Base-by-base conservation (phyloP, 495 filamentous ascomycete species). In the Neurospora sp. region DNA sequence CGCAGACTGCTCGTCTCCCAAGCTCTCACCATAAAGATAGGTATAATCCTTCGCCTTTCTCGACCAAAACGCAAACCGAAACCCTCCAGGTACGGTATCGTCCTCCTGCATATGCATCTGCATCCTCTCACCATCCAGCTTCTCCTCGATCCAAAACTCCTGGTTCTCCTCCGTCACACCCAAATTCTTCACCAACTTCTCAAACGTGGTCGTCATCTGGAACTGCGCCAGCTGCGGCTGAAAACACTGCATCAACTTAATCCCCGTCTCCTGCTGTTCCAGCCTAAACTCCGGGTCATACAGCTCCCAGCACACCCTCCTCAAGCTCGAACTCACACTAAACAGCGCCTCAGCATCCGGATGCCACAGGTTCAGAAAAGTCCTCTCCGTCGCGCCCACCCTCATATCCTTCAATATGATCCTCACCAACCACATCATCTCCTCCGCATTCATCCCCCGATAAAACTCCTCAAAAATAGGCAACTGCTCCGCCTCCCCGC, bases 331-430 rank as follows among this genome's bases (percentile, higher is more conserved):
- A 3, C 9, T 12, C 17, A 98, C 91, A 74, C 91, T 97, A 82
- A 96, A 98, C 22, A 98, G 82, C 48, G 86, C 90, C 79, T 96
- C 95, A 1, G 91, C 96, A 80, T 98, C 94, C 0, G 93, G 93
- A 81, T 99, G 96, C 94, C 94, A 98, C 68, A 94, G 82, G 41
- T 94, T 87, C 72, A 99, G 89, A 74, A 98, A 88, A 0, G 96
- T 97, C 79, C 93, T 92, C 82, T 98, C 96, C 1, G 94, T 94
- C 12, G 96, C 96, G 4, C 96, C 96, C n/a, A 99, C 89, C 81
- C 95, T 98, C 96, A 98, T 97, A 79, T 97, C 93, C 70, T 93
- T 93, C 41, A 99, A 85, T 53, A 98, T 94, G 71, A 99, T 98
- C 6, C 96, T 90, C 71, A 98, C 91, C 70, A 98, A 82, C 96